Conservation (phyloP, 225 moss, liverwort and hornwort genomes). For the Neckera pumila region DNA sequence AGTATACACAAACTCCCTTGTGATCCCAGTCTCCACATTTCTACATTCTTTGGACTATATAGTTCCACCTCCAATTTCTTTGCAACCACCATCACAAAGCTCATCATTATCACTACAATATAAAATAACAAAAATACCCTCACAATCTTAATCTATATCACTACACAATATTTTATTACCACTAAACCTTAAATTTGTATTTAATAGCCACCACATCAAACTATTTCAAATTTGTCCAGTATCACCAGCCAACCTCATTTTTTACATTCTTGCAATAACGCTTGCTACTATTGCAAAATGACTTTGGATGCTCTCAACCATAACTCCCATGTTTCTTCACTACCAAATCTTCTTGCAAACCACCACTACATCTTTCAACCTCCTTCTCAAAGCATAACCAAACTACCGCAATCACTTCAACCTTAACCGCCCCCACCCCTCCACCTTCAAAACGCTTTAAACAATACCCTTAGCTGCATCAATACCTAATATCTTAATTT, state of each 20-base stretch:
- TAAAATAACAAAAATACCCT: not conserved
- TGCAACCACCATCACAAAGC: no score
- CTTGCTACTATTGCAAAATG: not conserved
- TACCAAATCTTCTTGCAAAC: no score
- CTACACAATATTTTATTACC: fast-evolving
- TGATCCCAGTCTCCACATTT: no score
- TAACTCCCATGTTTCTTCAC: not conserved
- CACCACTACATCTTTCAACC: not conserved
- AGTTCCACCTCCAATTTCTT: not conserved
- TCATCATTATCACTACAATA: not conserved
- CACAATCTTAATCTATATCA: not conserved
- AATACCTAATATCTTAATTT: not conserved
- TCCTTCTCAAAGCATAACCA: not conserved
- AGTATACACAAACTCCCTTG: no score
- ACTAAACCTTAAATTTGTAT: not conserved
- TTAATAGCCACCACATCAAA: not conserved
- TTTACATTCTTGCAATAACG: not conserved
- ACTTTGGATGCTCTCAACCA: not conserved
- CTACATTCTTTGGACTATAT: not conserved
- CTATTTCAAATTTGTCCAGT: fast-evolving
- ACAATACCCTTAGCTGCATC: not conserved
- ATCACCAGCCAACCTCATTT: not conserved
- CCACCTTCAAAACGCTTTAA: not conserved
- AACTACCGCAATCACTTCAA: fast-evolving
- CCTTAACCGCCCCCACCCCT: not conserved